Evolutionary conservation across 495 filamentous ascomycete genomes (phyloP).

Genomic region (Paragyromitra xinjiangensis): DNA sequence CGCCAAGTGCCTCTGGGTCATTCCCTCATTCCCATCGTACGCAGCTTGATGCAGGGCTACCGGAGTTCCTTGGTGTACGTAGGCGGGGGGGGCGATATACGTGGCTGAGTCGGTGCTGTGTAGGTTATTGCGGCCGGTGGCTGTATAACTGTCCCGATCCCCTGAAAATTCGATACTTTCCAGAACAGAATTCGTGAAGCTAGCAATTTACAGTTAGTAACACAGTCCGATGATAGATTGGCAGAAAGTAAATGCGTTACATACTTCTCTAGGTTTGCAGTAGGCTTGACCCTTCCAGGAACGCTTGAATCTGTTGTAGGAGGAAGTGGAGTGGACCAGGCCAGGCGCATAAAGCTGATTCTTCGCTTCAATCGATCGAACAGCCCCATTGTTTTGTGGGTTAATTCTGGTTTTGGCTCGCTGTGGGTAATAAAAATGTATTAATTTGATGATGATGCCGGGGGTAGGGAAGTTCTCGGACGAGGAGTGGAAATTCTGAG

Average conservation of each 20-base stretch:
- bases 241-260: not conserved
- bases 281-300: not conserved
- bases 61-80: constrained; percentile 6
- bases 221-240: not conserved
- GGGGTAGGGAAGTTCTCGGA: not conserved
- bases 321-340: constrained; percentile 25
- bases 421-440: not conserved
- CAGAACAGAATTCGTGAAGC: not conserved
- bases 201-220: not conserved
- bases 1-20: constrained; percentile 1
- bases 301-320: not conserved
- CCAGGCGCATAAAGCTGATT: constrained; percentile 23
- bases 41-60: constrained; percentile 27
- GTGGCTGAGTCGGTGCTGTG: not conserved
- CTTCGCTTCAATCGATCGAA: constrained; percentile 36
- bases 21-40: constrained; percentile 25
- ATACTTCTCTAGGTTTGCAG: not conserved
- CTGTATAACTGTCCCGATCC: not conserved
- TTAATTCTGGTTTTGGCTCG: not conserved
- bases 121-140: not conserved
- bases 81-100: constrained; percentile 31
- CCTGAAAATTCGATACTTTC: constrained; percentile 9
- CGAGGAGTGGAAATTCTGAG: not conserved
- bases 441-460: not conserved
- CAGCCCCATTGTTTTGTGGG: constrained; percentile 20